phyloP scores from a whole-genome alignment of 1,284 basidiomycete genomes.

The Moesziomyces globuligerus region DNA sequence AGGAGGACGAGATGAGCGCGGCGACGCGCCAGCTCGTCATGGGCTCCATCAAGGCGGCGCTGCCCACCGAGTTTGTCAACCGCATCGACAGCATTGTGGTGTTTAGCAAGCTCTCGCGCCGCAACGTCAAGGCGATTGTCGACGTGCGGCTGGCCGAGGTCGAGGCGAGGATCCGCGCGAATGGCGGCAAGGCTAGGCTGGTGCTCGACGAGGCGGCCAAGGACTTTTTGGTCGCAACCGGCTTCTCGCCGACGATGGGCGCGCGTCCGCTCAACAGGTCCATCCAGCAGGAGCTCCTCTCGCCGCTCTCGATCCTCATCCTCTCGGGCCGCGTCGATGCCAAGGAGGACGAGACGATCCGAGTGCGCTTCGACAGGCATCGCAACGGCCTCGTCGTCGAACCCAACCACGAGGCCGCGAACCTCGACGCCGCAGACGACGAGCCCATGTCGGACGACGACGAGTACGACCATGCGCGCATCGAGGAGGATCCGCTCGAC shows the following conservation, averaged over 20 bases:
- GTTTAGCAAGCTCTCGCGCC: slow-evolving; percentile 70
- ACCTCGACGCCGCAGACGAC: slow-evolving; percentile 42
- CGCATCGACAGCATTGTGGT: slow-evolving; percentile 71
- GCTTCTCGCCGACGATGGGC: slow-evolving; percentile 71
- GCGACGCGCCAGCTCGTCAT: slow-evolving; percentile 69
- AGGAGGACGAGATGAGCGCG: slow-evolving; percentile 69
- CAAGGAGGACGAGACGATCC: slow-evolving; percentile 81
- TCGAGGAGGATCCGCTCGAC: slow-evolving; percentile 56
- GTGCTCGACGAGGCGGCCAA: slow-evolving; percentile 81
- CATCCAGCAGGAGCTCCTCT: slow-evolving; percentile 91
- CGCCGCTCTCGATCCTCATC: slow-evolving; percentile 87
- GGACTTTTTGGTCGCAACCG: slow-evolving; percentile 74
- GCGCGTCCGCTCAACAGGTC: slow-evolving; percentile 90
- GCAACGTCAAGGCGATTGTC: slow-evolving; percentile 71
- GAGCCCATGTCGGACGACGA: slow-evolving; percentile 64
- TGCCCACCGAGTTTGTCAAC: slow-evolving; percentile 74
- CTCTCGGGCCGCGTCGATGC: slow-evolving; percentile 83
- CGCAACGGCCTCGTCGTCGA: slow-evolving; percentile 82
- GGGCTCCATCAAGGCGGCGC: slow-evolving; percentile 70
- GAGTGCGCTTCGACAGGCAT: slow-evolving; percentile 82
- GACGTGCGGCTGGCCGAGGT: slow-evolving; percentile 72
- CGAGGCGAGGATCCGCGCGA: slow-evolving; percentile 79
- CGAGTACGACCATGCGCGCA: slow-evolving; percentile 37
- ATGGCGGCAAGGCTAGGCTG: slow-evolving; percentile 79
- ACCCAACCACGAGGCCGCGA: slow-evolving; percentile 78